Base-by-base conservation (phyloP, 164 flowering plant species). In the Euptelea pleiosperma region DNA sequence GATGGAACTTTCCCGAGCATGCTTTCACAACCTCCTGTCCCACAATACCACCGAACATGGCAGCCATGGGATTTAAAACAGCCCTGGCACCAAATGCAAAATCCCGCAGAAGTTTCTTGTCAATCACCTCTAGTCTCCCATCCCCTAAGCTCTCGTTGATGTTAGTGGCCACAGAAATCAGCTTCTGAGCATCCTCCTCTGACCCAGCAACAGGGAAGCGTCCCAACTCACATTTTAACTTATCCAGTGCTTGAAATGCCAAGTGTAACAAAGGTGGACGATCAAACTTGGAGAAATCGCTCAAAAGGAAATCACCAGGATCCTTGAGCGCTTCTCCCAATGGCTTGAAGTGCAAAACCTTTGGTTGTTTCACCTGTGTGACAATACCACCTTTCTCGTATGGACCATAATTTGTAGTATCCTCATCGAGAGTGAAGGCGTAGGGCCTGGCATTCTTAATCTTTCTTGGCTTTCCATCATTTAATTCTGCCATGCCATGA, bases 1-100 rank as follows among this genome's bases (percentile, higher is more conserved):
- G 97, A 72, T 87, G 97, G 55, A 89, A 89, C 71, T 90, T 90
- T 52, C 94, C 94, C 66, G 97, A 87, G 77, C 97, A 90, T 11
- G 97, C 97, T 73, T 89, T 89, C 45, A 89, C 85, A 60, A 85
- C 86, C 71, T 89, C 96, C 59, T 86, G 96, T 18, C 93, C 97
- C 33, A 89, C 95, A 61, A 90, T 77, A 51, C 97, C 92, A 66
- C 95, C 97, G 73, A 90, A 87, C 92, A 90, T 85, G 31, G 97
- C 97, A 63, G 97, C 97, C 97, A 90, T 90, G 14, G 97, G 97
- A 62, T 86, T 89, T 52, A 89, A 60, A 21, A 85, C 92, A 6
- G 97, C 95, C 73, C 70, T 85, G 7, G 95, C 74, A 52, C 97
- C 97, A 75, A 78, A 82, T n/a, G 95, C 82, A 70, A 90, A 90